Evolutionary conservation across 2,329 filamentous ascomycete species (phyloP).

Genomic region (Zymoseptoria passerinii): DNA sequence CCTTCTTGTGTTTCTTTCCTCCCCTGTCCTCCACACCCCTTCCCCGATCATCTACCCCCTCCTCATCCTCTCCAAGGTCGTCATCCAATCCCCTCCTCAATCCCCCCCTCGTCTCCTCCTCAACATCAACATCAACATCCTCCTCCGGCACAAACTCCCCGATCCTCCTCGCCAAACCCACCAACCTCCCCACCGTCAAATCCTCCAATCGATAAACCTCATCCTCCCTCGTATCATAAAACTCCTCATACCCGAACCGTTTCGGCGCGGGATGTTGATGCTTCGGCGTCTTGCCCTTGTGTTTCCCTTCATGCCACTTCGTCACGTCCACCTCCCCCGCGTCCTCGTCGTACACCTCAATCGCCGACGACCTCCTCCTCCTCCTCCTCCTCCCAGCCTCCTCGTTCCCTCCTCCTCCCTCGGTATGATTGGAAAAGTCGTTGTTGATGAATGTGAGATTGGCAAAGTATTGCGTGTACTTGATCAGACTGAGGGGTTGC

Average conservation of each 20-base stretch:
- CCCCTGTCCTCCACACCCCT: slow-evolving; percentile 1
- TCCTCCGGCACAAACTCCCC: slow-evolving; percentile 43
- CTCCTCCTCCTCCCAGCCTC: slow-evolving; percentile 1
- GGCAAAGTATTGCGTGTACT: slow-evolving; percentile 86
- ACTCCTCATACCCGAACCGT: slow-evolving; percentile 66
- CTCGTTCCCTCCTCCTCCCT: slow-evolving; percentile 1
- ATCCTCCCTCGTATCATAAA: slow-evolving; percentile 79
- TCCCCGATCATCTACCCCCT: slow-evolving; percentile 23
- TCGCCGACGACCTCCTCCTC: too few relatives aligned
- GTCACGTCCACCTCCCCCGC: slow-evolving; percentile 25
- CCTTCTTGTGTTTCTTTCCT: slow-evolving; percentile 14
- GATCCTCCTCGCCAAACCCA: slow-evolving; percentile 73
- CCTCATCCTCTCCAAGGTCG: slow-evolving; percentile 25
- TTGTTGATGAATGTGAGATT: slow-evolving; percentile 90
- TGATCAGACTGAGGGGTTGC: slow-evolving; percentile 68
- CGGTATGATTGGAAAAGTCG: slow-evolving; percentile 39
- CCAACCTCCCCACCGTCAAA: slow-evolving; percentile 72
- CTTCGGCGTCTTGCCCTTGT: slow-evolving; percentile 49
- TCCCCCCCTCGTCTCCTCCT: slow-evolving; percentile 6
- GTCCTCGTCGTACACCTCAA: slow-evolving; percentile 9
- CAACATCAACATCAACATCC: slow-evolving; percentile 13
- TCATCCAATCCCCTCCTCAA: background rate
- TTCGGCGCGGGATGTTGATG: slow-evolving; percentile 50
- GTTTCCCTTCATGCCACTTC: slow-evolving; percentile 58
- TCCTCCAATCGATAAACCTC: slow-evolving; percentile 66